Evolutionary conservation across 2,329 filamentous ascomycete species (phyloP), one percentile per base, ranked within the genome.

Genomic region (Fusarium continuum): DNA sequence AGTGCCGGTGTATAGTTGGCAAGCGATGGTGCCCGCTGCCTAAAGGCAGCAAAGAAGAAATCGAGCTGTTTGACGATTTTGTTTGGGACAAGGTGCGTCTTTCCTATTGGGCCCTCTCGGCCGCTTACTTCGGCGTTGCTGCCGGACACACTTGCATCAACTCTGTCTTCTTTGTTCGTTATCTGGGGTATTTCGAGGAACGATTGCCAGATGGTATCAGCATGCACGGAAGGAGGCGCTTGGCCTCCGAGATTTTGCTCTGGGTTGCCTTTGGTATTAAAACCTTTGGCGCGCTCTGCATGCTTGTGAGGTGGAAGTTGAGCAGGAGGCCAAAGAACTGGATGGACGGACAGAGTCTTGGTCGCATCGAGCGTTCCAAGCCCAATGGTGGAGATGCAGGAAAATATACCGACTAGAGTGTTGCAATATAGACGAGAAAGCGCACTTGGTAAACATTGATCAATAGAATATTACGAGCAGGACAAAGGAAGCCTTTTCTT

Each of bases 61-160:
- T 72, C 22, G 70, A 68, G 48, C 63, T 67, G 20, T 57, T 67
- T 13, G 70, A 72, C 10, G 70, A 70, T 22, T 61, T 63, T 22
- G 48, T 55, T 2, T 72, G 70, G 69, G 70, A 72, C 51, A 70
- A 67, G 40, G 54, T 72, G 7, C 70, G 70, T 4, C 23, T 69
- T 25, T 29, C 40, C 1, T 72, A 69, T 51, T 72, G 70, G 70
- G 44, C n/a, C n/a, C 19, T 70, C 38, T 56, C 61, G 20, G 59
- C 66, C 1, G 40, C 40, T 11, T 68, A 57, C 34, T 70, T 72
- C 28, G 39, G 52, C 29, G 16, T 62, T 8, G 56, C 70, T 11
- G 68, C 70, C 6, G 19, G 43, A 5, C 61, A 71, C 10, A 47
- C 53, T 32, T 60, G 57, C 6, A 17, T 71, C 4, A 51, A 55